A percentile compares a stretch with the other conserved stretches of the same genome.
Evolutionary conservation across 768 basidiomycete species (phyloP).

Genomic region (Leccinum pellstonianum): DNA sequence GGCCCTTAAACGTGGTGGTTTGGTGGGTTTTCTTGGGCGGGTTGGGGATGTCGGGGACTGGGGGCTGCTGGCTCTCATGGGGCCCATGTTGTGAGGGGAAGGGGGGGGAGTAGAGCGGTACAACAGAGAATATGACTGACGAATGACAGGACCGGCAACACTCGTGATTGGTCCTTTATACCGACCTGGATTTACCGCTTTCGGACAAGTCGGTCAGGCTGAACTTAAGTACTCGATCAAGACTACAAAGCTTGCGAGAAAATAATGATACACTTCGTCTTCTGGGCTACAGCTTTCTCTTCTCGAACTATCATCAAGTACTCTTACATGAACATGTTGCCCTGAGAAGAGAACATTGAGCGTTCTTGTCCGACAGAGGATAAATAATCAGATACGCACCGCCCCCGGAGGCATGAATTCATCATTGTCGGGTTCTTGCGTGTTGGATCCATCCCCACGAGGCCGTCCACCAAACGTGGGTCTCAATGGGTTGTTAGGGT

Average conservation of each 20-base stretch:
- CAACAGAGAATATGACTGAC: background rate
- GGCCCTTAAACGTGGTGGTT: too few relatives aligned
- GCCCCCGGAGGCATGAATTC: slow-evolving; percentile 85
- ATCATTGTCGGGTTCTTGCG: slow-evolving; percentile 72
- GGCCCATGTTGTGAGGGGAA: slow-evolving; percentile 23
- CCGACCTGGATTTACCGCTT: slow-evolving; percentile 19
- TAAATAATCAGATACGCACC: slow-evolving; percentile 43
- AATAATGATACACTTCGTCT: slow-evolving; percentile 5
- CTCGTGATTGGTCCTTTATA: slow-evolving; percentile 20
- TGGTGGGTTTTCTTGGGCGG: slow-evolving; percentile 38
- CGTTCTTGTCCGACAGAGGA: background rate
- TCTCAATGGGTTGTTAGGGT: slow-evolving; percentile 38
- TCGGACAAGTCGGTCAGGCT: slow-evolving; percentile 19
- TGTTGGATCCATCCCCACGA: slow-evolving; percentile 32
- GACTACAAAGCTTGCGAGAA: slow-evolving; percentile 9
- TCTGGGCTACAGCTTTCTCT: background rate
- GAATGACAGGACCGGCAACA: slow-evolving; percentile 3
- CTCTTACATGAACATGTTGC: slow-evolving; percentile 63
- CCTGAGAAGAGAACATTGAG: slow-evolving; percentile 35
- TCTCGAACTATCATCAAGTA: background rate
- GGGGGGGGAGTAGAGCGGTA: background rate
- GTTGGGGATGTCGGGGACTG: slow-evolving; percentile 45
- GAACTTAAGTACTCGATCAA: slow-evolving; percentile 7
- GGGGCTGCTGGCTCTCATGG: slow-evolving; percentile 29
- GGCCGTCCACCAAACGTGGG: slow-evolving; percentile 41